A percentile compares a stretch with the other conserved stretches of the same genome.
phyloP scores from a whole-genome alignment of 768 basidiomycete species.

The Boletus patriciae region DNA sequence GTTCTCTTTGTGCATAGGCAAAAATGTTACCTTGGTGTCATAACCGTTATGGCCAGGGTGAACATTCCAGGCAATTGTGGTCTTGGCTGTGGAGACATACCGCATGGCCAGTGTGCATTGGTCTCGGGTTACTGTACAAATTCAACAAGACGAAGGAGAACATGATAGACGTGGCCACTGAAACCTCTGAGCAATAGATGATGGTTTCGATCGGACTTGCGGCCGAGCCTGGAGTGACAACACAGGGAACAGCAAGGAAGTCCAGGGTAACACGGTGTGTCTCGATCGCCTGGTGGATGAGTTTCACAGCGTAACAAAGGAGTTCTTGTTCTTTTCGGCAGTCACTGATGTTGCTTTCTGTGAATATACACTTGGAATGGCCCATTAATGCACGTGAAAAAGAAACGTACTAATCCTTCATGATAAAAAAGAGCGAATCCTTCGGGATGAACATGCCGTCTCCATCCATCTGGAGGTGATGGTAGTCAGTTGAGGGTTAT shows the following conservation, averaged over 20 bases:
- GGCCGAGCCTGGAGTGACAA: neutral
- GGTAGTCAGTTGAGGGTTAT: neutral
- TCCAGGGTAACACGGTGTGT: conserved; percentile 1
- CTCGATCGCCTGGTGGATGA: conserved; percentile 3
- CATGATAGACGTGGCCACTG: conserved; percentile 11
- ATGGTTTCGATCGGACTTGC: conserved; percentile 1
- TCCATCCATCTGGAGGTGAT: conserved; percentile 3
- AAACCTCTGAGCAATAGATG: conserved; percentile 14
- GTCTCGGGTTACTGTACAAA: conserved; percentile 10
- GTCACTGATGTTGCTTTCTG: conserved; percentile 9
- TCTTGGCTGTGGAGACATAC: neutral
- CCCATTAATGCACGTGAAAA: neutral
- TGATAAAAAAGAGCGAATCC: conserved; percentile 14
- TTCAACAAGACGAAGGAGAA: conserved; percentile 12
- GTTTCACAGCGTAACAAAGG: conserved; percentile 1
- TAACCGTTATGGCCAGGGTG: neutral
- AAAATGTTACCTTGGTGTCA: no score
- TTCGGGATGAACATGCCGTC: conserved; percentile 14
- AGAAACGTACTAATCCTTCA: conserved; percentile 7
- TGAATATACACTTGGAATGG: conserved; percentile 13
- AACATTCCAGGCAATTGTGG: neutral
- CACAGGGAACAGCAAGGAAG: conserved; percentile 13
- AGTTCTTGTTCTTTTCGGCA: neutral
- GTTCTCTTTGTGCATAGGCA: no score
- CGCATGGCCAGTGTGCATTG: neutral